phyloP scores from a whole-genome alignment of 202 grass and related monocot species.

The Zoysia matrella region DNA sequence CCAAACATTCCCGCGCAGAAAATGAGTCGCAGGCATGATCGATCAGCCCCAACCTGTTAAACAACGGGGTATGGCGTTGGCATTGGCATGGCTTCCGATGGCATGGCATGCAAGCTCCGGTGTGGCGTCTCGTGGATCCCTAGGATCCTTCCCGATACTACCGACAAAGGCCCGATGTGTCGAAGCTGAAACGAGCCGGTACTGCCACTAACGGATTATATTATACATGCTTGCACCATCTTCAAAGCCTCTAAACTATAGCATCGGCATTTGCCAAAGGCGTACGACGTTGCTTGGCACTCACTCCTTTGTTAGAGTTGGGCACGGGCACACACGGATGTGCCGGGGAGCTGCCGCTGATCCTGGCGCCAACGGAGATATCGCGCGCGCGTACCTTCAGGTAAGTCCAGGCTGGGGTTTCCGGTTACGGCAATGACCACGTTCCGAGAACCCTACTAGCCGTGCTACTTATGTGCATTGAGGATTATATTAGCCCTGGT shows the following conservation, averaged over 20 bases:
- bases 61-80: not conserved
- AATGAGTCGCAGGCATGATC: not conserved
- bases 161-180: constrained; percentile 36
- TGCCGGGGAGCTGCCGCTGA: constrained; percentile 56
- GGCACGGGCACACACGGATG: constrained; percentile 49
- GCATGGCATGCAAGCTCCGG: not conserved
- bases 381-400: constrained; percentile 16
- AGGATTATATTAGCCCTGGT: not conserved
- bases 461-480: constrained; percentile 44
- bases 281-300: constrained; percentile 47
- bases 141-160: constrained; percentile 41
- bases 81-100: not conserved
- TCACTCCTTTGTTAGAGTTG: constrained; percentile 55
- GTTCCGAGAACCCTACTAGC: constrained; percentile 52
- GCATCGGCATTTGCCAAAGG: constrained; percentile 51
- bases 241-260: not conserved
- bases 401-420: constrained; percentile 49
- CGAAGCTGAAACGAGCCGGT: not conserved
- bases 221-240: not conserved
- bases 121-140: constrained; percentile 46
- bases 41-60: not conserved
- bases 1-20: constrained; percentile 47
- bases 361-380: constrained; percentile 56
- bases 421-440: constrained; percentile 50
- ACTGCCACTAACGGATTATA: not conserved